Base-by-base conservation (phyloP, 805 yeast species). In the Monosporozyma servazzii region DNA sequence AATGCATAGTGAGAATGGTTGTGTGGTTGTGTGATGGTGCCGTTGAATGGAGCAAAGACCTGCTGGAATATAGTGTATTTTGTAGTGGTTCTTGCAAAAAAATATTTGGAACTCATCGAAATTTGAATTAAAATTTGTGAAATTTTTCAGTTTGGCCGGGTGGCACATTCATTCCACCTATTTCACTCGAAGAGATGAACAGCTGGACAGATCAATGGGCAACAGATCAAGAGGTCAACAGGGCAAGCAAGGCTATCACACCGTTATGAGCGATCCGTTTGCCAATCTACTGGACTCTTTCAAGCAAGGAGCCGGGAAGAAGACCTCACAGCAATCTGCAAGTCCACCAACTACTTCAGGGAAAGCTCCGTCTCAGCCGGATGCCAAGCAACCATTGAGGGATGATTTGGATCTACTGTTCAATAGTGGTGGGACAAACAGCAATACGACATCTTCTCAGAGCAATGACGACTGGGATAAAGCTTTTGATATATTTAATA, bases 1-100 rank as follows among this genome's bases (percentile, higher is more conserved):
- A 85, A 86, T 93, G 99, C 99, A 93, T 93, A 18, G 10, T 20
- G 41, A 17, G 40, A 41, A 17, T 42, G 33, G 18, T 17, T 25
- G 33, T 27, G 33, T 43, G 15, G 21, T 6, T 29, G 33, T 42
- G 45, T 36, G 15, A 20, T 5, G 18, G 40, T 36, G 40, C 6
- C 5, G 5, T 13, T 8, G n/a, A 31, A 31, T 3, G 37, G n/a
- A 41, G 5, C 8, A n/a, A n/a, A n/a, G n/a, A n/a, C n/a, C n/a
- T n/a, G n/a, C n/a, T n/a, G n/a, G n/a, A n/a, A n/a, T n/a, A n/a
- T n/a, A n/a, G n/a, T n/a, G n/a, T n/a, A 7, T 25, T 25, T 25
- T 25, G 27, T 25, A 25, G 27, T 25, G 27, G 27, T 25, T 25
- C 27, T 25, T 25, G 27, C 27, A 5, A 25, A 2, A n/a, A 29